Base-by-base conservation (phyloP, 1,284 basidiomycete genomes). In the Microbotryum silenes-acaulis region DNA sequence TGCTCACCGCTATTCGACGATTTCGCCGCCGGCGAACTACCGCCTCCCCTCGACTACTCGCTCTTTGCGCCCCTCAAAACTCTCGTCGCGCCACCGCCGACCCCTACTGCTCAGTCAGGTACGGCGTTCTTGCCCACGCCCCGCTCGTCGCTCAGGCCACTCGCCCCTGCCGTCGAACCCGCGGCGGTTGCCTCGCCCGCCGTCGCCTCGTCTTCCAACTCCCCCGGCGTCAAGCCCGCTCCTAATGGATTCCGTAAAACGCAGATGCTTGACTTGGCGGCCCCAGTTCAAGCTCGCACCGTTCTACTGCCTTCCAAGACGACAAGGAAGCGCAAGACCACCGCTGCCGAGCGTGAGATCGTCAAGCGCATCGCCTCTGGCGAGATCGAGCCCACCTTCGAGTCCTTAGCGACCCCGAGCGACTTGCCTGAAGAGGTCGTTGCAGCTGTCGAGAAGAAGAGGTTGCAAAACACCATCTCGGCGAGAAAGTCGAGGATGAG, bases 391-490 rank as follows among this genome's bases (percentile, higher is more conserved):
- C 78, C 14, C 81, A 82, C 14, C 83, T 83, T 29, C 78, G 78
- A 27, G 77, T 76, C 18, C 51, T 74, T 52, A 71, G 74, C 21
- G 77, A 76, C 6, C 8, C 3, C 31, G 76, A 31, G 77, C 76
- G 33, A 77, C 77, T 73, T 69, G 9, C 74, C 80, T 3, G 61
- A 59, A 9, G 70, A 69, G 47, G 57, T 74, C 1, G 64, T 64
- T 69, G 81, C 85, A 65, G 81, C 83, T 61, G 87, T 89, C 66
- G 85, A 85, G 73, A 79, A 79, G 42, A 89, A 89, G 79, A 81
- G 87, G 51, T 79, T 84, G 12, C 86, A 88, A 75, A 89, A 89
- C 74, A 89, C 88, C 2, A 74, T 89, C n/a, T 85, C 86, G 0
- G 87, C 87, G 42, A 80, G 87, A 10, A 81, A 85, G 60, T 84